Percentiles rank a stretch among this genome's conserved stretches.
Conservation (phyloP, 768 basidiomycete genomes). For the Hygrophorus pudorinus region DNA sequence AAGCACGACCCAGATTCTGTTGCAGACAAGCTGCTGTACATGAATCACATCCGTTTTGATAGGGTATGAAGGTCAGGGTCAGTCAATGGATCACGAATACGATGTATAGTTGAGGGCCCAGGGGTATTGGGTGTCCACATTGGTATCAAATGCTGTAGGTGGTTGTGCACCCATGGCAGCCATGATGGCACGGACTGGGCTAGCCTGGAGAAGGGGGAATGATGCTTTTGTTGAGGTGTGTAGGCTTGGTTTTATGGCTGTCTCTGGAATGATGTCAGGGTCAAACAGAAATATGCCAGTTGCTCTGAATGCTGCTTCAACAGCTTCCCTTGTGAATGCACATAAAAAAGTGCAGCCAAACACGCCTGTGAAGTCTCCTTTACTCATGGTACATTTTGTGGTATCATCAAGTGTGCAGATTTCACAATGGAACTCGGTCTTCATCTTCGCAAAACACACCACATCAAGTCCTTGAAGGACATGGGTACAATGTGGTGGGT, state of each 20-base stretch:
- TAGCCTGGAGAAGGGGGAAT: conserved; percentile 19
- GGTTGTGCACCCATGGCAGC: conserved; percentile 1
- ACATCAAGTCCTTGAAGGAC: too few species aligned
- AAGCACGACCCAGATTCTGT: conserved; percentile 18
- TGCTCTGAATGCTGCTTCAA: conserved; percentile 20
- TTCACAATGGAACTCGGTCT: too few species aligned
- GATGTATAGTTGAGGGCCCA: not conserved
- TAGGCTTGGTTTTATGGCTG: conserved; percentile 20
- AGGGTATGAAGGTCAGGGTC: conserved; percentile 8
- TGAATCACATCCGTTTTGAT: conserved; percentile 13
- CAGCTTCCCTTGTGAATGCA: conserved; percentile 18
- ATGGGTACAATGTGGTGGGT: too few species aligned
- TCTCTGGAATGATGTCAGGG: conserved; percentile 14
- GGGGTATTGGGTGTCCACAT: too few species aligned
- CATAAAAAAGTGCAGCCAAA: conserved; percentile 16
- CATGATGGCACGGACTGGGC: conserved; percentile 13
- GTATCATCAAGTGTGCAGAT: too few species aligned
- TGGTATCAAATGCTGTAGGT: not conserved
- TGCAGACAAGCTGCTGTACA: conserved; percentile 7
- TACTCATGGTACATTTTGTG: conserved; percentile 9
- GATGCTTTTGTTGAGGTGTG: conserved; percentile 15
- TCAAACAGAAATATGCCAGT: conserved; percentile 23
- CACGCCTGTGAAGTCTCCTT: conserved; percentile 18
- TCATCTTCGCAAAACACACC: too few species aligned
- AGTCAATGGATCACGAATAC: not conserved